phyloP scores from a whole-genome alignment of 768 basidiomycete species.

The Pulveroboletus ravenelii region DNA sequence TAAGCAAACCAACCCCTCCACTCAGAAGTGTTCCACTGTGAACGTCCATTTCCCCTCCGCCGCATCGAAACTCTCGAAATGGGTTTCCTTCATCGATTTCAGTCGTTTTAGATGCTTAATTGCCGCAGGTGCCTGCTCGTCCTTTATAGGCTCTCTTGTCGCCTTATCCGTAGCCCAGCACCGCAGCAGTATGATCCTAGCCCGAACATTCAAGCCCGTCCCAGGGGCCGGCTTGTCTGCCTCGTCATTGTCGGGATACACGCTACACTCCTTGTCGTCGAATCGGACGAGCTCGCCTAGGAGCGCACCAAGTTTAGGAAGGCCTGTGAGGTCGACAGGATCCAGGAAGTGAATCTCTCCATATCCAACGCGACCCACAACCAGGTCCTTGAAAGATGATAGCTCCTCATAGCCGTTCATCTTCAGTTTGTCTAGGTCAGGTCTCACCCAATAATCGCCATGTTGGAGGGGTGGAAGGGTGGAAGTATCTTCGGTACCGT shows the following conservation, averaged over 20 bases:
- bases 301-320: conserved; percentile 73
- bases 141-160: conserved; percentile 84
- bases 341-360: conserved; percentile 82
- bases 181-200: conserved; percentile 66
- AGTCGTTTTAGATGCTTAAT: conserved; percentile 75
- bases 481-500: conserved; percentile 18
- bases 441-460: conserved; percentile 91
- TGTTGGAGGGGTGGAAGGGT: conserved; percentile 50
- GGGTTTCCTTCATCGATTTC: conserved; percentile 80
- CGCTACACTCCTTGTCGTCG: conserved; percentile 86
- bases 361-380: conserved; percentile 88
- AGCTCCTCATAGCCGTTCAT: conserved; percentile 70
- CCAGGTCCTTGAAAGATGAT: conserved; percentile 65
- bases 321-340: conserved; percentile 81
- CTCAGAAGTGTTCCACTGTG: conserved; percentile 87
- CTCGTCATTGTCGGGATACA: conserved; percentile 89
- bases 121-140: conserved; percentile 63
- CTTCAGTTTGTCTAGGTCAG: conserved; percentile 68
- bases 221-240: conserved; percentile 80
- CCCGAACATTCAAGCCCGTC: conserved; percentile 84
- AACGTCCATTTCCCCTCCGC: conserved; percentile 90
- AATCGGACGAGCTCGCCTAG: conserved; percentile 86
- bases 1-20: background rate
- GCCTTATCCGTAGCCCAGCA: conserved; percentile 93
- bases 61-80: conserved; percentile 76